Percentiles rank a stretch among this genome's conserved stretches.
Evolutionary conservation across 2,329 filamentous ascomycete genomes (phyloP).

Genomic region (Colletotrichum sp.): DNA sequence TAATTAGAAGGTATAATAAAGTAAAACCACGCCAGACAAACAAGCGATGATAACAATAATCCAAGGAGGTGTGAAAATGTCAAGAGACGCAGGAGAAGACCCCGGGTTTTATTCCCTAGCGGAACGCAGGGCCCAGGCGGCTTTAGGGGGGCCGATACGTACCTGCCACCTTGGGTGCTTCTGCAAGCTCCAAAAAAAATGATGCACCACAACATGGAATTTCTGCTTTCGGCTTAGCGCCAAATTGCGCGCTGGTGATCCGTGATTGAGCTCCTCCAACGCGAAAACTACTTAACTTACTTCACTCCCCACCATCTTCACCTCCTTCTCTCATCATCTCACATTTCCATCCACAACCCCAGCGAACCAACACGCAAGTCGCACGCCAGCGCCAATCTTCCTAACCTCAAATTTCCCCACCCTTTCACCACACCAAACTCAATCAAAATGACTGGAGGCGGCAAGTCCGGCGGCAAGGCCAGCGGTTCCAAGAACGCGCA

Average conservation of each 20-base stretch:
- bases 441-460: conserved; percentile 99
- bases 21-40: not conserved
- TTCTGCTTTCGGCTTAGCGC: conserved; percentile 31
- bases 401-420: conserved; percentile 19
- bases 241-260: conserved; percentile 48
- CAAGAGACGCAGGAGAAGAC: not conserved
- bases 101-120: not conserved
- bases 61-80: not conserved
- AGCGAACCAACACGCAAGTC: conserved; percentile 23
- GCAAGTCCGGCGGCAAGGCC: conserved; percentile 99
- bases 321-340: conserved; percentile 34
- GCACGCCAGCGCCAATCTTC: not conserved
- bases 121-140: not conserved
- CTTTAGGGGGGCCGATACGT: not conserved
- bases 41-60: not conserved
- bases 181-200: conserved; percentile 5
- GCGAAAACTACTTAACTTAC: conserved; percentile 63
- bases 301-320: conserved; percentile 48
- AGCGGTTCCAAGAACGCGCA: conserved; percentile 98
- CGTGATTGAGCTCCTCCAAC: conserved; percentile 47
- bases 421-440: conserved; percentile 38
- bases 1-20: not conserved
- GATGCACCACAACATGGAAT: conserved; percentile 17
- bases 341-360: conserved; percentile 31
- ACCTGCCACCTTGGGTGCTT: not conserved